A percentile compares a stretch with the other conserved stretches of the same genome.
Conservation (phyloP, 176 grass and related monocot genomes). For the Melocanna baccifera region DNA sequence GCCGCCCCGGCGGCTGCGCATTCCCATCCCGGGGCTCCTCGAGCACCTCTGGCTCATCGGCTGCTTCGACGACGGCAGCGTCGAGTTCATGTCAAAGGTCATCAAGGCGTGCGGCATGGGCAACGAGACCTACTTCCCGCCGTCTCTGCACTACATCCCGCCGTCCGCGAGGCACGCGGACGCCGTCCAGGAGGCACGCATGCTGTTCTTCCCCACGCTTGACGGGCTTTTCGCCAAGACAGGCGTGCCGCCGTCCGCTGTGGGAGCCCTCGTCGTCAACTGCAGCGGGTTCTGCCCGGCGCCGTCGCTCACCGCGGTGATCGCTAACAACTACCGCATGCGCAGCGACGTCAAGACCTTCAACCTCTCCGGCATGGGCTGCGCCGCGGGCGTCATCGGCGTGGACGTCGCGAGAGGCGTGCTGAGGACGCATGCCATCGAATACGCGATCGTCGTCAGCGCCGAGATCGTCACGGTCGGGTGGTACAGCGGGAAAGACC, state of each 20-base stretch:
- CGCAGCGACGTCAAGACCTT: slow-evolving; percentile 44
- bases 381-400: slow-evolving; percentile 50
- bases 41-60: slow-evolving; percentile 60
- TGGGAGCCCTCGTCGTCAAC: slow-evolving; percentile 67
- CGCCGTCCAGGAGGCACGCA: slow-evolving; percentile 47
- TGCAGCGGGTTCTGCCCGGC: slow-evolving; percentile 54
- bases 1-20: slow-evolving; percentile 41
- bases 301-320: slow-evolving; percentile 55
- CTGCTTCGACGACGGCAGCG: slow-evolving; percentile 63
- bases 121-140: slow-evolving; percentile 74
- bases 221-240: slow-evolving; percentile 56
- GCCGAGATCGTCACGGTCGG: slow-evolving; percentile 71
- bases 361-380: slow-evolving; percentile 85
- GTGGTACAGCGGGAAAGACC: slow-evolving; percentile 67
- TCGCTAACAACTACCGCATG: slow-evolving; percentile 55
- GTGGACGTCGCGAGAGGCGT: slow-evolving; percentile 47
- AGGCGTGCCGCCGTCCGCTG: slow-evolving; percentile 29
- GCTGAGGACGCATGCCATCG: slow-evolving; percentile 14
- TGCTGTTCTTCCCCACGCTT: slow-evolving; percentile 50
- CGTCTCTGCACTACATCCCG: slow-evolving; percentile 52
- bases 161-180: slow-evolving; percentile 40
- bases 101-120: slow-evolving; percentile 67
- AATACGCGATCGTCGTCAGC: slow-evolving; percentile 63
- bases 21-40: slow-evolving; percentile 37
- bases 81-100: slow-evolving; percentile 71